These are phyloP conservation scores for Lindgomyces ingoldianus DNA, from an alignment of 495 filamentous ascomycete species.

Conservation along the genomic window DNA sequence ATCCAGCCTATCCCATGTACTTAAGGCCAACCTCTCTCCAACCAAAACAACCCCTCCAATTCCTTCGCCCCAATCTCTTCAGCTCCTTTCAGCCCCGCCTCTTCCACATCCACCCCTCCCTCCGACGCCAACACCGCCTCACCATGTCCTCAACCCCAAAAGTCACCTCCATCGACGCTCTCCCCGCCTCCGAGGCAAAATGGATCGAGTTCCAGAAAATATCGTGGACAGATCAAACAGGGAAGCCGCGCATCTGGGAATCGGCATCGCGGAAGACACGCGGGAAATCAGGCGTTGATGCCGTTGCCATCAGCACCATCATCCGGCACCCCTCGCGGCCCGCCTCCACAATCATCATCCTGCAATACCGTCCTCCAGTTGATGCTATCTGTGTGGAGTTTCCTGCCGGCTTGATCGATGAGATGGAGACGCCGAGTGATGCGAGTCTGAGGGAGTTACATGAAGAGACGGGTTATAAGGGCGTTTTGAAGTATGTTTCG, in stretches of 20 bases:
- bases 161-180: slow-evolving; percentile 50
- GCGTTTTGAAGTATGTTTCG: slow-evolving; percentile 59
- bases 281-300: slow-evolving; percentile 68
- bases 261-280: slow-evolving; percentile 57
- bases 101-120: background rate
- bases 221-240: slow-evolving; percentile 54
- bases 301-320: slow-evolving; percentile 87
- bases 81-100: background rate
- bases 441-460: slow-evolving; percentile 80
- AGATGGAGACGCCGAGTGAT: slow-evolving; percentile 73
- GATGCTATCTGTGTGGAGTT: slow-evolving; percentile 78
- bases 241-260: slow-evolving; percentile 56
- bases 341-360: slow-evolving; percentile 64
- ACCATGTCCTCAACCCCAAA: slow-evolving; percentile 41
- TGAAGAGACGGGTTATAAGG: slow-evolving; percentile 93
- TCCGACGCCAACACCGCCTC: background rate
- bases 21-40: background rate
- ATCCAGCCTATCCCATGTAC: background rate
- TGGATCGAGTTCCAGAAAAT: slow-evolving; percentile 57
- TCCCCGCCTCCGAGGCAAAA: slow-evolving; percentile 51
- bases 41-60: background rate
- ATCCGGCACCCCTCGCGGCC: slow-evolving; percentile 70
- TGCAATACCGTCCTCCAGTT: slow-evolving; percentile 85
- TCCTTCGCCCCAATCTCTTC: background rate
- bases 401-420: slow-evolving; percentile 83